These are phyloP conservation scores for Microcyclosporella mali DNA, from an alignment of 2,329 filamentous ascomycete genomes.

Conservation along the genomic window DNA sequence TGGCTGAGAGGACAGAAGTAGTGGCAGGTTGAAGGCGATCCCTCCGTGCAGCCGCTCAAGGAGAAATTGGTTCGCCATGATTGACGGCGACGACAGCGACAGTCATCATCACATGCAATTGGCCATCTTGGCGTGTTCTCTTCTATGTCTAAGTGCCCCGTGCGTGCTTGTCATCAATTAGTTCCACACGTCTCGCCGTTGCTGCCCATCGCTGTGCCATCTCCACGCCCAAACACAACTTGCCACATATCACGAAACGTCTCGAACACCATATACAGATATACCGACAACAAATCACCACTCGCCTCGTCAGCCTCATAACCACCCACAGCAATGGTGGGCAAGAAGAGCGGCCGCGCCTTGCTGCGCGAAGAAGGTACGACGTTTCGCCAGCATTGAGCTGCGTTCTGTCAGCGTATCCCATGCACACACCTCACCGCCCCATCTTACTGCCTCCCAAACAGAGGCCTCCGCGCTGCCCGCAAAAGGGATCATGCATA, in stretches of 20 bases:
- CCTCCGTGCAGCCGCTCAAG: too few species aligned
- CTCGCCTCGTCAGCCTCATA: background rate
- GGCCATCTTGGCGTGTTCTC: background rate
- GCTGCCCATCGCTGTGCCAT: too few species aligned
- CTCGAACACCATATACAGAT: background rate
- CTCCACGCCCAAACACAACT: too few species aligned
- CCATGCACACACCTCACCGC: slow-evolving; percentile 12
- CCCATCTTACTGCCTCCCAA: slow-evolving; percentile 4
- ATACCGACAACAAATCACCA: too few species aligned
- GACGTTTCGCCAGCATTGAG: slow-evolving; percentile 10
- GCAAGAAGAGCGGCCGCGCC: slow-evolving; percentile 60
- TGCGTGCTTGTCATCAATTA: too few species aligned
- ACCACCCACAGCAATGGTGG: slow-evolving; percentile 47
- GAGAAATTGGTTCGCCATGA: too few species aligned
- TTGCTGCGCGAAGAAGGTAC: slow-evolving; percentile 55
- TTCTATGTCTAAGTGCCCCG: too few species aligned
- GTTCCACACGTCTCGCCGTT: too few species aligned
- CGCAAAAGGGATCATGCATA: slow-evolving; percentile 19
- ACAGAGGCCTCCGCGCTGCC: slow-evolving; percentile 10
- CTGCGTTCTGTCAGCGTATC: slow-evolving; percentile 1
- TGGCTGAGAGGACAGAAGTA: too few species aligned
- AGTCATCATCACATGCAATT: background rate
- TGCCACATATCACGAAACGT: background rate
- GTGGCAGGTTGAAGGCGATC: too few species aligned
- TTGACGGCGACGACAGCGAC: background rate